These are phyloP conservation scores for Luvunga scandens DNA, from an alignment of 345 rosid genomes.

Conservation along the genomic window DNA sequence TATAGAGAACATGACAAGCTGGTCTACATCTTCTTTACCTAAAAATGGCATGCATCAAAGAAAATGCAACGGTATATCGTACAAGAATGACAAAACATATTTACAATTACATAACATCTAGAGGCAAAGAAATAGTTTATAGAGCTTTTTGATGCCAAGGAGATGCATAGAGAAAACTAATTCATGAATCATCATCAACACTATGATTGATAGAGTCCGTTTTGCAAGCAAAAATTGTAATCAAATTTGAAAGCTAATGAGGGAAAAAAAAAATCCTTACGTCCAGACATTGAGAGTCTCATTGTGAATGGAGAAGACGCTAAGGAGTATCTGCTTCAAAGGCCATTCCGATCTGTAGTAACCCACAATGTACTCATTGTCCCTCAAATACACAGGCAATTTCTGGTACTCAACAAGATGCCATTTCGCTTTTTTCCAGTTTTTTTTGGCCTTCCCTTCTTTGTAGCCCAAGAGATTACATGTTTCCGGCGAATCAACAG, in stretches of 20 bases:
- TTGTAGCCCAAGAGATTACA: conserved; percentile 9
- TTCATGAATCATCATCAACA: not conserved
- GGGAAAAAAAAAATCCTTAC: conserved; percentile 11
- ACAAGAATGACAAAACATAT: not conserved
- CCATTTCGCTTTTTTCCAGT: conserved; percentile 18
- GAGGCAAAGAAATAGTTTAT: not conserved
- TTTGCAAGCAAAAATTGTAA: not conserved
- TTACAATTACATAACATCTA: not conserved
- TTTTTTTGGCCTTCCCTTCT: conserved; percentile 13
- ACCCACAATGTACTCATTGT: conserved; percentile 28
- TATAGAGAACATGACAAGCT: not conserved
- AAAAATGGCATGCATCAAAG: not conserved
- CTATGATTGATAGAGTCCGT: not conserved
- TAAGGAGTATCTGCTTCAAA: conserved; percentile 26
- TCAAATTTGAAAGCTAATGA: not conserved
- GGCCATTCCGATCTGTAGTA: conserved; percentile 30
- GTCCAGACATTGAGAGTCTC: conserved; percentile 30
- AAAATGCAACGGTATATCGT: not conserved
- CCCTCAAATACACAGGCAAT: conserved; percentile 20
- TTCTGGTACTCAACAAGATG: conserved; percentile 21
- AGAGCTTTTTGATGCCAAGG: not conserved
- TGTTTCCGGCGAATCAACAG: conserved; percentile 7
- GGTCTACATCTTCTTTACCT: not conserved
- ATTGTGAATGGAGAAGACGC: conserved; percentile 24
- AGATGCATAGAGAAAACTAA: not conserved